phyloP scores from a whole-genome alignment of 345 rosid genomes.

The Sisymbrium irio region DNA sequence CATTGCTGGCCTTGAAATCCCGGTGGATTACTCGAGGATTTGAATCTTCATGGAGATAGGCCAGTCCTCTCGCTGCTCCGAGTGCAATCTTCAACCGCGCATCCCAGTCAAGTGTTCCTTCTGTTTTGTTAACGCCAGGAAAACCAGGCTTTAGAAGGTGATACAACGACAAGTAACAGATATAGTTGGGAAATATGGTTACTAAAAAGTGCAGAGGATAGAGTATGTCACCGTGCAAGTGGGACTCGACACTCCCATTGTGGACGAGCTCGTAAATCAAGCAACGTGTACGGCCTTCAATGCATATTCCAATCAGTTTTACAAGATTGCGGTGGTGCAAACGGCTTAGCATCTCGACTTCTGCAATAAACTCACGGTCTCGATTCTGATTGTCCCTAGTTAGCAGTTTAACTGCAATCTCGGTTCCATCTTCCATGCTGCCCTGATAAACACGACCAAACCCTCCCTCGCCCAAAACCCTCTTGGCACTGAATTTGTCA shows the following conservation, averaged over 20 bases:
- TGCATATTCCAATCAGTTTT: slow-evolving; percentile 91
- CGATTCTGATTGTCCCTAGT: slow-evolving; percentile 83
- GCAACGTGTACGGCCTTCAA: slow-evolving; percentile 83
- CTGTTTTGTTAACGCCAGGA: slow-evolving; percentile 54
- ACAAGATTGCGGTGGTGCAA: slow-evolving; percentile 99
- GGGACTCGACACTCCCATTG: slow-evolving; percentile 99
- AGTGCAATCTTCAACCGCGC: slow-evolving; percentile 93
- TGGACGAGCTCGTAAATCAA: slow-evolving; percentile 89
- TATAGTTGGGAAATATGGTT: not conserved
- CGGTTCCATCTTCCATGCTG: slow-evolving; percentile 71
- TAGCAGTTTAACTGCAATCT: slow-evolving; percentile 91
- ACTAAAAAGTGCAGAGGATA: slow-evolving; percentile 8
- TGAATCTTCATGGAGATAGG: slow-evolving; percentile 99
- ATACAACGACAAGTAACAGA: not conserved
- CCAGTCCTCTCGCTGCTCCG: slow-evolving; percentile 98
- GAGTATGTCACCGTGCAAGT: slow-evolving; percentile 77
- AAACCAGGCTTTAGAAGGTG: slow-evolving; percentile 20
- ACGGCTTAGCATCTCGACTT: slow-evolving; percentile 98
- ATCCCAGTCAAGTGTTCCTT: slow-evolving; percentile 95
- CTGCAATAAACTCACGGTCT: slow-evolving; percentile 92
- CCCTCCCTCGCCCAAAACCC: slow-evolving; percentile 96
- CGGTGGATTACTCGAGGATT: slow-evolving; percentile 97
- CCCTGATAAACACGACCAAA: slow-evolving; percentile 95
- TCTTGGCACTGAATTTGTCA: slow-evolving; percentile 76
- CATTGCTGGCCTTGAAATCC: slow-evolving; percentile 97